A percentile compares a stretch with the other conserved stretches of the same genome.
phyloP scores from a whole-genome alignment of 176 grass and related monocot genomes.

The Lolium multiflorum region DNA sequence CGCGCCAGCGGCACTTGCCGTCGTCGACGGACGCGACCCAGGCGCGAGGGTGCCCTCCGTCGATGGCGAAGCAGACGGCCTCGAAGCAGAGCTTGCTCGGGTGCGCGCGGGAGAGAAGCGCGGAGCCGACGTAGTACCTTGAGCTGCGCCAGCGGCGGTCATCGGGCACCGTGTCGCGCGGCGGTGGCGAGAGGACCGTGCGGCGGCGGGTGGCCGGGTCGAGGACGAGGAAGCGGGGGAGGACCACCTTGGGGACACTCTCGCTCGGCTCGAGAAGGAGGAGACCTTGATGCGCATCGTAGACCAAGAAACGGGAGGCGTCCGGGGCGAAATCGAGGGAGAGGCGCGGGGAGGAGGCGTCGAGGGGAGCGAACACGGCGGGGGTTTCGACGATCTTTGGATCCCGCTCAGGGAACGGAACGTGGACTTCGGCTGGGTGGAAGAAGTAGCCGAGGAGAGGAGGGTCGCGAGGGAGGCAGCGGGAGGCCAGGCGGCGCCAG shows the following conservation, averaged over 20 bases:
- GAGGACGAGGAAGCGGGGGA: constrained; percentile 4
- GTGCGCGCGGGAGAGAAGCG: background rate
- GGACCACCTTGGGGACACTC: background rate
- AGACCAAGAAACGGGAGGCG: constrained; percentile 9
- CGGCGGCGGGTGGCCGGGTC: constrained; percentile 2
- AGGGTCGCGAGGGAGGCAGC: background rate
- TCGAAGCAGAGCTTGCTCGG: constrained; percentile 21
- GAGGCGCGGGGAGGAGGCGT: background rate
- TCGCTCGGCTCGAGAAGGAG: background rate
- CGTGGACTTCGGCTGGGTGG: background rate
- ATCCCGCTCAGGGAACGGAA: background rate
- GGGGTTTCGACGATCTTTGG: background rate
- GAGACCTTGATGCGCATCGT: constrained; percentile 31
- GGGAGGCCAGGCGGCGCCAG: constrained; percentile 15
- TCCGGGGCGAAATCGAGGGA: constrained; percentile 20
- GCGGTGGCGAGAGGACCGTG: background rate
- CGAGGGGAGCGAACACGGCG: constrained; percentile 15
- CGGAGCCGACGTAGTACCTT: background rate
- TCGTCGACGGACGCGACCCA: constrained; percentile 30
- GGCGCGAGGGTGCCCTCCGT: background rate
- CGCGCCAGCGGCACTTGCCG: constrained; percentile 1
- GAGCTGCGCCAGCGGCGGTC: background rate
- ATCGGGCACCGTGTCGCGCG: background rate
- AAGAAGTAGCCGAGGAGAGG: background rate
- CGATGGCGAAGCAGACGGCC: constrained; percentile 32